Conservation (phyloP, 2,329 filamentous ascomycete genomes). For the Verticillium isaacii region DNA sequence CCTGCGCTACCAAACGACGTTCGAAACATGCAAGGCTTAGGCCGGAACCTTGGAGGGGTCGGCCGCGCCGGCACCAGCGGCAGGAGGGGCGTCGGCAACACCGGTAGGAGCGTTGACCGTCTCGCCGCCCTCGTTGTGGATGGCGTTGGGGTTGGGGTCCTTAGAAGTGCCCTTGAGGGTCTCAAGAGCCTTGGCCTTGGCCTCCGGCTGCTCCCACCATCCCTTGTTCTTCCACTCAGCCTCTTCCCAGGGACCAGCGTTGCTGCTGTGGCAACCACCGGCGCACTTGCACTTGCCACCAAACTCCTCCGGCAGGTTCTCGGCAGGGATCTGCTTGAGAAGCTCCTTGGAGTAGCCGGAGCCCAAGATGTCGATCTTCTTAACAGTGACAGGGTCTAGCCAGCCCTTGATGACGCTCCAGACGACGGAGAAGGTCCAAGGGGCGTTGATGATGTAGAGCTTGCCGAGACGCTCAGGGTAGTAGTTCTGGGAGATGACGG, state of each 20-base stretch:
- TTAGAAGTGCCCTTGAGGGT: slow-evolving; percentile 1
- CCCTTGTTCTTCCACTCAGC: slow-evolving; percentile 56
- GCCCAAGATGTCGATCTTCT: slow-evolving; percentile 92
- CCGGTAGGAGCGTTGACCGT: slow-evolving; percentile 5
- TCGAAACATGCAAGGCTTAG: slow-evolving; percentile 15
- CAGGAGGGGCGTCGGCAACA: background rate
- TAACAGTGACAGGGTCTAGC: slow-evolving; percentile 92
- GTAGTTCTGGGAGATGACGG: slow-evolving; percentile 94
- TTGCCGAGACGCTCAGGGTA: slow-evolving; percentile 96
- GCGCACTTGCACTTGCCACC: slow-evolving; percentile 79
- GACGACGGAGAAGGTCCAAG: slow-evolving; percentile 86
- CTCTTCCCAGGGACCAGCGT: slow-evolving; percentile 86
- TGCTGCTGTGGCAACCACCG: slow-evolving; percentile 80
- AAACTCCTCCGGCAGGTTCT: slow-evolving; percentile 85
- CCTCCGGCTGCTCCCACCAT: slow-evolving; percentile 55
- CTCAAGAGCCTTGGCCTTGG: slow-evolving; percentile 24
- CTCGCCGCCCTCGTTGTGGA: slow-evolving; percentile 35
- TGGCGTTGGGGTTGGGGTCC: slow-evolving; percentile 11
- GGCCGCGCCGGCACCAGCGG: slow-evolving; percentile 24
- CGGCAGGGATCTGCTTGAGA: slow-evolving; percentile 75
- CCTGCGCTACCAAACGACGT: slow-evolving; percentile 9
- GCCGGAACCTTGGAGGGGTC: slow-evolving; percentile 29
- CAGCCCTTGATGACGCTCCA: slow-evolving; percentile 88
- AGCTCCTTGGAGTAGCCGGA: slow-evolving; percentile 78
- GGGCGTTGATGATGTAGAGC: slow-evolving; percentile 96